Evolutionary conservation across 176 grass and related monocot species (phyloP).

Genomic region (Triticum aestivum): IWGSC_CS_RefSeq_v2.1 NC_057806.1:464108669-464109168

Average conservation of each 20-base stretch:
- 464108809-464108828: constrained; percentile 50
- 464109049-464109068: background rate
- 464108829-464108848: constrained; percentile 61
- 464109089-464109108: background rate
- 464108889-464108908: constrained; percentile 31
- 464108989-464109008: background rate
- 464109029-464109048: background rate
- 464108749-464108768: constrained; percentile 48
- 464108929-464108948: constrained; percentile 11
- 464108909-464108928: background rate
- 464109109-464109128: too few relatives aligned
- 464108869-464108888: constrained; percentile 36
- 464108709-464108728: constrained; percentile 45
- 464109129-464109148: background rate
- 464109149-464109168: too few relatives aligned
- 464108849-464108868: constrained; percentile 53
- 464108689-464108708: constrained; percentile 35
- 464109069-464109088: background rate
- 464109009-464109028: background rate
- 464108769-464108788: constrained; percentile 22
- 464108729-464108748: constrained; percentile 34
- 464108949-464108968: constrained; percentile 7
- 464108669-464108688: constrained; percentile 32
- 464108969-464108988: background rate
- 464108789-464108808: constrained; percentile 13